Evolutionary conservation across 306 rosid genomes (phyloP), one percentile per base, ranked within the genome.

Genomic region (Calophaca sinica): DNA sequence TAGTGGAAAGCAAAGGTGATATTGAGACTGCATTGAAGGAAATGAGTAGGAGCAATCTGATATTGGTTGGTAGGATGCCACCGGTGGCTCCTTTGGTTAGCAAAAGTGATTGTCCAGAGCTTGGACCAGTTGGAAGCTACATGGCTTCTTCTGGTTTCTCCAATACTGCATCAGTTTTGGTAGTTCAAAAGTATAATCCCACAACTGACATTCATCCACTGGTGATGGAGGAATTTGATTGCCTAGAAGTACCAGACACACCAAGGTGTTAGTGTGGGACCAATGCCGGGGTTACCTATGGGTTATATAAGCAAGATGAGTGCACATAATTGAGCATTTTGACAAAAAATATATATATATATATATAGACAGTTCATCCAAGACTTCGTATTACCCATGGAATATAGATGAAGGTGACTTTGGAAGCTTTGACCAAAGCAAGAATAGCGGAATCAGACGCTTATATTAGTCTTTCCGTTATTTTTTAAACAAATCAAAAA

Each of bases 41-140:
- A 39, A 75, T 86, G 81, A 81, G 49, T 35, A 86, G 5, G 65
- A 62, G 71, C 66, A 90, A 57, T 69, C 61, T 90, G 38, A 62
- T 90, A n/a, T 8, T 90, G 39, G 92, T 90, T 28, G 92, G 92
- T 41, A 82, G 96, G 70, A 86, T 79, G 89, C 85, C 88, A 33
- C 36, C 83, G 0, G 83, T 76, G 2, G 76, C 81, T 5, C 84
- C 89, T 2, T 79, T 90, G 90, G 81, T 54, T 32, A 15, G 46
- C 2, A 76, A n/a, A 1, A 90, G 83, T 67, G 92, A 90, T 62
- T 84, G 80, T 26, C 79, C 84, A 11, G 92, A 90, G 68, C 82
- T 90, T 50, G 96, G 92, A 38, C 90, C 92, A 5, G 63, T 89
- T 31, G 96, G 96, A 49, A 87, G 89, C 70, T 90, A 72, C 50